These are phyloP conservation scores for Stygiomarasmius scandens DNA, from an alignment of 1,284 basidiomycete genomes.

Conservation along the genomic window DNA sequence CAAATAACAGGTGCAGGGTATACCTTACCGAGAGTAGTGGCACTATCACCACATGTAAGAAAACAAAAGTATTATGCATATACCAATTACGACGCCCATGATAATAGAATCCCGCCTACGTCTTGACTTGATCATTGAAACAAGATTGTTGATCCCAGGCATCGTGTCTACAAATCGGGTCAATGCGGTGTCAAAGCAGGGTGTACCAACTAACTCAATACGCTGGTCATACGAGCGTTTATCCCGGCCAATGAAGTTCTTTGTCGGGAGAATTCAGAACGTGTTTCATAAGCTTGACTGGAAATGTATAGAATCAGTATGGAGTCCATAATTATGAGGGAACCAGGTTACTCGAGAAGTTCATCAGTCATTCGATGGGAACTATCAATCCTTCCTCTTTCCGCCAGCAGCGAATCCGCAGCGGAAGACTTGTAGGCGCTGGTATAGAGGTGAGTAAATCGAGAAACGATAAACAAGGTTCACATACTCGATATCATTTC, in stretches of 20 bases:
- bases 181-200: neutral
- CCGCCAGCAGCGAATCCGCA: conserved; percentile 85
- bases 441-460: conserved; percentile 7
- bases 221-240: conserved; percentile 81
- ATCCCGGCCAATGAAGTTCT: conserved; percentile 75
- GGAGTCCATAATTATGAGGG: conserved; percentile 1
- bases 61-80: conserved; percentile 81
- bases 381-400: conserved; percentile 88
- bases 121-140: conserved; percentile 91
- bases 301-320: conserved; percentile 6
- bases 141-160: conserved; percentile 90
- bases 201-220: conserved; percentile 68
- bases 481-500: conserved; percentile 92
- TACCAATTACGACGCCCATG: conserved; percentile 82
- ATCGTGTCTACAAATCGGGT: conserved; percentile 64
- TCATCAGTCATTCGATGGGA: conserved; percentile 96
- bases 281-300: conserved; percentile 97
- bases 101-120: conserved; percentile 90
- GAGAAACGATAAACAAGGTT: neutral
- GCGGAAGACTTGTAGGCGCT: conserved; percentile 89
- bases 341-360: conserved; percentile 72
- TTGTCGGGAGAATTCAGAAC: conserved; percentile 92
- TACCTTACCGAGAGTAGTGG: neutral
- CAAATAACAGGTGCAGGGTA: neutral
- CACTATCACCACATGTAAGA: conserved; percentile 63